phyloP scores from a whole-genome alignment of 2,329 filamentous ascomycete species.

The Nemania diffusa region DNA sequence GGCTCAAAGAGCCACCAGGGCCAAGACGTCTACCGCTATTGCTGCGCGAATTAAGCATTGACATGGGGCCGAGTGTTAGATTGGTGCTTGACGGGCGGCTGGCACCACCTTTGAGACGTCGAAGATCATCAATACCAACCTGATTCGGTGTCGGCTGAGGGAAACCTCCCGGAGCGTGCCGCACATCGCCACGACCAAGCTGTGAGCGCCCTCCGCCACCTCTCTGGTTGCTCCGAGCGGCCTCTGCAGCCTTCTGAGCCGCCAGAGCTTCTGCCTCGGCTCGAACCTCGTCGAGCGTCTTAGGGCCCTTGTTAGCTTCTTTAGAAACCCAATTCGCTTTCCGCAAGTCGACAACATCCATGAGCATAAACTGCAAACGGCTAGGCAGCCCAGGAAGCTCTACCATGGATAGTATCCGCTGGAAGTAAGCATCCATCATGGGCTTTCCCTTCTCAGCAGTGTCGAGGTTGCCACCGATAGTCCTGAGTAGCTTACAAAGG shows the following conservation, averaged over 20 bases:
- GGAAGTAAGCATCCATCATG: slow-evolving; percentile 95
- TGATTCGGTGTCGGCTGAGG: slow-evolving; percentile 82
- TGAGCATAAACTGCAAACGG: slow-evolving; percentile 93
- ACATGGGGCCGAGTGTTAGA: slow-evolving; percentile 80
- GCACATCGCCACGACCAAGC: slow-evolving; percentile 85
- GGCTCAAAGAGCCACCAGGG: slow-evolving; percentile 76
- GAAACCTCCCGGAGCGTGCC: slow-evolving; percentile 80
- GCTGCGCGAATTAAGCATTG: slow-evolving; percentile 88
- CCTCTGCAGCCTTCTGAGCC: slow-evolving; percentile 83
- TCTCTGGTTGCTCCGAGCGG: slow-evolving; percentile 68
- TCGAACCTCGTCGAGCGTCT: slow-evolving; percentile 94
- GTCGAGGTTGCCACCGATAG: slow-evolving; percentile 90
- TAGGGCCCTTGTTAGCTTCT: slow-evolving; percentile 91
- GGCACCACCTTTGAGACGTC: slow-evolving; percentile 76
- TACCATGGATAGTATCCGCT: slow-evolving; percentile 84
- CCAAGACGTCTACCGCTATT: slow-evolving; percentile 87
- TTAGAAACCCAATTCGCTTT: slow-evolving; percentile 83
- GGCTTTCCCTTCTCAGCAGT: slow-evolving; percentile 81
- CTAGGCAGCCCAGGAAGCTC: slow-evolving; percentile 84
- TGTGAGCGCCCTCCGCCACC: slow-evolving; percentile 76
- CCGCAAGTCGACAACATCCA: slow-evolving; percentile 91
- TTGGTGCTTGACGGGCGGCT: slow-evolving; percentile 71
- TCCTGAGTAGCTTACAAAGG: slow-evolving; percentile 89
- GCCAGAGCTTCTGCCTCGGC: slow-evolving; percentile 81
- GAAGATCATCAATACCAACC: slow-evolving; percentile 90